Evolutionary conservation across 2,329 filamentous ascomycete genomes (phyloP), one percentile per base, ranked within the genome.

Genomic region (Colletotrichum cordylinicola): DNA sequence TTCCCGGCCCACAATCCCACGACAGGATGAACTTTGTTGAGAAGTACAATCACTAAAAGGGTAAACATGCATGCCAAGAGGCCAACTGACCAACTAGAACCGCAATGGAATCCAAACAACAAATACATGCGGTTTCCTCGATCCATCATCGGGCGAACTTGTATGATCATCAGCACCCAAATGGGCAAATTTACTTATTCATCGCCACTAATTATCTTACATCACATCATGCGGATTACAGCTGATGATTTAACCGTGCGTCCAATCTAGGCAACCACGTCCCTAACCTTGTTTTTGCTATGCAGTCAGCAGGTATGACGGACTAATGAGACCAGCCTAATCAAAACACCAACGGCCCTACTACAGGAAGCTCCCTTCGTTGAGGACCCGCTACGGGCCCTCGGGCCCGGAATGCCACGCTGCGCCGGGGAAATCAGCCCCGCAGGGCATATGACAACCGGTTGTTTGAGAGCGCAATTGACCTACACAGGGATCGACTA

Each of bases 321-420:
- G 7, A 56, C 52, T 56, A 48, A 48, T 48, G 5, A 12, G 39
- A 48, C 39, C 39, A 48, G 39, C 9, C n/a, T 7, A 7, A n/a
- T 3, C 39, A n/a, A n/a, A 3, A 2, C 39, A 2, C 39, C 39
- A 48, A 21, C 39, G 39, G 9, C 39, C 12, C 9, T 48, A 2
- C 6, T 6, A 18, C 1, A n/a, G 1, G 0, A 12, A 1, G 39
- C 4, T 9, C 1, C 3, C 2, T 48, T 1, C 7, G 18, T 0
- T 12, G 3, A 48, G 9, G 39, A 2, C 6, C 52, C 4, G 4
- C 1, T 24, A 18, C 52, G 52, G 52, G 13, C 52, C 52, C 52
- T 56, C 52, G 52, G 52, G 52, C 52, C 52, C 21, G 52, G 52
- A 29, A 48, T n/a, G 39, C 39, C 6, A n/a, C 39, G 39, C 18